Evolutionary conservation across 2,329 filamentous ascomycete species (phyloP).

Genomic region (Claviceps sp.): DNA sequence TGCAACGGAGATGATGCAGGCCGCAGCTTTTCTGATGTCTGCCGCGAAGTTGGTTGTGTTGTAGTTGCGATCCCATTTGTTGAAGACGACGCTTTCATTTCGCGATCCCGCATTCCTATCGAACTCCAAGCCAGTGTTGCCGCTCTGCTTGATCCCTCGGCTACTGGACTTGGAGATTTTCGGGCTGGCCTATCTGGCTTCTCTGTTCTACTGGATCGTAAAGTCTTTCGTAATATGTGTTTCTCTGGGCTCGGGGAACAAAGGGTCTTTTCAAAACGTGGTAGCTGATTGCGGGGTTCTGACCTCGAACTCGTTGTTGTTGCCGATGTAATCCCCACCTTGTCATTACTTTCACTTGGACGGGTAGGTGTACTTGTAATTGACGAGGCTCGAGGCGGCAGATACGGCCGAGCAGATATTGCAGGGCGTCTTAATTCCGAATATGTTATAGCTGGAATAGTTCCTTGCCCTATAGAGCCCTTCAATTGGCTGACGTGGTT

Average conservation of each 20-base stretch:
- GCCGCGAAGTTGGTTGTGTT: conserved; percentile 11
- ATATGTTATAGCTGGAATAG: conserved; percentile 69
- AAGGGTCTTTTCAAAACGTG: conserved; percentile 24
- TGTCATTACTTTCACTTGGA: conserved; percentile 15
- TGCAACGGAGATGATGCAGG: conserved; percentile 22
- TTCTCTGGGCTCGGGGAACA: conserved; percentile 47
- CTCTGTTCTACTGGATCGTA: conserved; percentile 37
- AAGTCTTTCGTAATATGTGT: conserved; percentile 47
- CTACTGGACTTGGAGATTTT: conserved; percentile 26
- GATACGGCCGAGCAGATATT: conserved; percentile 42
- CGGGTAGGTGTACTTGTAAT: conserved; percentile 26
- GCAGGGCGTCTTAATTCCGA: conserved; percentile 63
- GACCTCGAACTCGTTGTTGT: conserved; percentile 14
- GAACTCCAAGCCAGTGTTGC: conserved; percentile 49
- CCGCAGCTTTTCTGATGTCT: conserved; percentile 21
- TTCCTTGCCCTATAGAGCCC: conserved; percentile 67
- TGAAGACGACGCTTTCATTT: conserved; percentile 13
- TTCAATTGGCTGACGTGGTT: conserved; percentile 13
- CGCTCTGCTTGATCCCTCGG: conserved; percentile 47
- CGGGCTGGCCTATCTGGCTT: conserved; percentile 26
- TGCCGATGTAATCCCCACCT: conserved; percentile 7
- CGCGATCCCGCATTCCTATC: conserved; percentile 27
- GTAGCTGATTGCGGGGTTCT: conserved; percentile 20
- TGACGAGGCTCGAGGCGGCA: conserved; percentile 40
- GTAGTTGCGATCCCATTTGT: conserved; percentile 11